phyloP scores from a whole-genome alignment of 352 stramenopile genomes.

The Blastocystis sp. region DNA sequence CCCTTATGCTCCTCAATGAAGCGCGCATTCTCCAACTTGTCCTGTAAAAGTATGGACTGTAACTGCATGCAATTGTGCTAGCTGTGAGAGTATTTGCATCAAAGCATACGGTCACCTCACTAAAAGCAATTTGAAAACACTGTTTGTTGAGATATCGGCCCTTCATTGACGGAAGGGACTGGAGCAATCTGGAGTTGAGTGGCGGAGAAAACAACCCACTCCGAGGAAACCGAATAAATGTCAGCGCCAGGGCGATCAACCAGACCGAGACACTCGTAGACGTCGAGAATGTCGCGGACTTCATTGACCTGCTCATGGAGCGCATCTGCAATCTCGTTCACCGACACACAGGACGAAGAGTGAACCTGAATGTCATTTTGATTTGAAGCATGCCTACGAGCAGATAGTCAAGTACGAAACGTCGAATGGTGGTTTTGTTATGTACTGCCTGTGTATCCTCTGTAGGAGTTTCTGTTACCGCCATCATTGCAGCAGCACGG shows the following conservation, averaged over 20 bases:
- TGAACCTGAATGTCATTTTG: too few relatives aligned
- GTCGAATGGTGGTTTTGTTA: too few relatives aligned
- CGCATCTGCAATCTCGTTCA: background rate
- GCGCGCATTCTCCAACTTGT: background rate
- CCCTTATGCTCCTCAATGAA: background rate
- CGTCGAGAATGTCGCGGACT: background rate
- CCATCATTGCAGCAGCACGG: too few relatives aligned
- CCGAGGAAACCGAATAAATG: background rate
- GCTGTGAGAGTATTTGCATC: background rate
- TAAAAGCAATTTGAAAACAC: background rate
- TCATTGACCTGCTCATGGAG: background rate
- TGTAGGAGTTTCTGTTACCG: too few relatives aligned
- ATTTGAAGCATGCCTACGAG: too few relatives aligned
- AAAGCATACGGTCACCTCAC: background rate
- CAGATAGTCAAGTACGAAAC: background rate
- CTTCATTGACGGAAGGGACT: background rate
- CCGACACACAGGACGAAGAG: background rate
- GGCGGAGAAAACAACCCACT: background rate
- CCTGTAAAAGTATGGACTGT: background rate
- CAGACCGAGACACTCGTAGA: background rate
- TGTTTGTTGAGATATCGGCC: background rate
- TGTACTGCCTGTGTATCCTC: too few relatives aligned
- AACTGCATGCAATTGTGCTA: background rate
- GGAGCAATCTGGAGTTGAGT: background rate
- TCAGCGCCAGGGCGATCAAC: background rate